phyloP scores from a whole-genome alignment of 1,139 yeast species.

The Diutina mesorugosa region DNA sequence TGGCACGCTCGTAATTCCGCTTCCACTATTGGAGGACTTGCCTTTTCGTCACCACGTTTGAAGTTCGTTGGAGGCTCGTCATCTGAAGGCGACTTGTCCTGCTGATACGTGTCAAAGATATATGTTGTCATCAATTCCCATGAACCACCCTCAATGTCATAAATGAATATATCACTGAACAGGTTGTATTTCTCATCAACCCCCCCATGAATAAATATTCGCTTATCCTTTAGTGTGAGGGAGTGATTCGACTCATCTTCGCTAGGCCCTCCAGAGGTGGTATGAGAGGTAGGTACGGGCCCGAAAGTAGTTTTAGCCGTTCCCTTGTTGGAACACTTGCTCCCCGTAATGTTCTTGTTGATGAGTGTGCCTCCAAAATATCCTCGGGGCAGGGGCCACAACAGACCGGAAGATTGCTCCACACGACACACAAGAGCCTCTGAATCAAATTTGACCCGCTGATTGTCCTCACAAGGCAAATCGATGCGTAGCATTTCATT shows the following conservation, averaged over 20 bases:
- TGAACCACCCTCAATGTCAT: conserved; percentile 19
- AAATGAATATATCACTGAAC: conserved; percentile 23
- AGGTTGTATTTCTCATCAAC: conserved; percentile 18
- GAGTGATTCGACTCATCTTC: not conserved
- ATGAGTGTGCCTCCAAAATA: conserved; percentile 25
- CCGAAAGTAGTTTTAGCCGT: not conserved
- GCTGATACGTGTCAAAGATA: conserved; percentile 23
- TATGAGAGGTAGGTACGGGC: conserved; percentile 2
- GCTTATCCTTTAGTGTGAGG: conserved; percentile 14
- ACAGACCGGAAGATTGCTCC: conserved; percentile 3
- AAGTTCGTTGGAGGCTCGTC: conserved; percentile 16
- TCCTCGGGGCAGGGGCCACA: conserved; percentile 29
- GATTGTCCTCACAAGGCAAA: conserved; percentile 11
- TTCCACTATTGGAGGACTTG: conserved; percentile 18
- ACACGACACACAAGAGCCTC: conserved; percentile 13
- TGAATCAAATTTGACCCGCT: conserved; percentile 10
- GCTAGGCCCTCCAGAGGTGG: conserved; percentile 7
- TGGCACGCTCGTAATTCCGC: conserved; percentile 34
- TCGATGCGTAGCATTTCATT: conserved; percentile 27
- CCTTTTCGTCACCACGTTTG: conserved; percentile 14
- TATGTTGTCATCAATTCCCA: conserved; percentile 25
- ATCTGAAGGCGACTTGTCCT: conserved; percentile 14
- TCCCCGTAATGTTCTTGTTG: conserved; percentile 8
- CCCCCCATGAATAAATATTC: conserved; percentile 31
- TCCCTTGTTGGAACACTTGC: not conserved